Conservation (phyloP, 441 rosid genomes). For the Aquilaria agallochum region DNA sequence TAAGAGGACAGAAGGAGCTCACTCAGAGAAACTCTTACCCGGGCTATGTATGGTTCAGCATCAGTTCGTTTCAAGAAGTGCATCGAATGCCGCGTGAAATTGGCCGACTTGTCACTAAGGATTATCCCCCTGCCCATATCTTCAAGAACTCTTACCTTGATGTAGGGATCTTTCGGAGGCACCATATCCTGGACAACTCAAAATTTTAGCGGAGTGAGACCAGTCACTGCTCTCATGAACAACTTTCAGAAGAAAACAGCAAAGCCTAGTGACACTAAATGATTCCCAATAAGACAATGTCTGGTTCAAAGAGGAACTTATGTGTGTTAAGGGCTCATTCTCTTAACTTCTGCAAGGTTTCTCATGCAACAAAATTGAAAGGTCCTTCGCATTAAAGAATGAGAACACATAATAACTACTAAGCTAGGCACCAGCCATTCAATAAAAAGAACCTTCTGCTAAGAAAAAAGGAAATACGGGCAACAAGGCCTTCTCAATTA, state of each 20-base stretch:
- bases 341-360: no score
- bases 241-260: neutral
- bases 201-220: slow-evolving; percentile 1
- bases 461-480: no score
- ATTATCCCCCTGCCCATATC: slow-evolving; percentile 74
- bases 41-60: slow-evolving; percentile 79
- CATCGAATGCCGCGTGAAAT: slow-evolving; percentile 83
- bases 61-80: slow-evolving; percentile 93
- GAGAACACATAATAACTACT: no score
- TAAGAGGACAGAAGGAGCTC: neutral
- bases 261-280: neutral
- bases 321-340: no score
- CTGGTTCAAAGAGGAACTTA: no score
- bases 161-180: slow-evolving; percentile 94
- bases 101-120: slow-evolving; percentile 63
- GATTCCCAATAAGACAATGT: no score
- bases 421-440: no score
- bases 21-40: slow-evolving; percentile 38
- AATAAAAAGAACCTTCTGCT: no score
- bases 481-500: no score
- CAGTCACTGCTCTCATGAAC: neutral
- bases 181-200: slow-evolving; percentile 74
- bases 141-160: slow-evolving; percentile 79
- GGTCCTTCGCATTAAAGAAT: no score
- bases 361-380: no score